These are phyloP conservation scores for Heterobasidion annosum DNA, from an alignment of 1,284 basidiomycete species.

Conservation along the genomic window DNA sequence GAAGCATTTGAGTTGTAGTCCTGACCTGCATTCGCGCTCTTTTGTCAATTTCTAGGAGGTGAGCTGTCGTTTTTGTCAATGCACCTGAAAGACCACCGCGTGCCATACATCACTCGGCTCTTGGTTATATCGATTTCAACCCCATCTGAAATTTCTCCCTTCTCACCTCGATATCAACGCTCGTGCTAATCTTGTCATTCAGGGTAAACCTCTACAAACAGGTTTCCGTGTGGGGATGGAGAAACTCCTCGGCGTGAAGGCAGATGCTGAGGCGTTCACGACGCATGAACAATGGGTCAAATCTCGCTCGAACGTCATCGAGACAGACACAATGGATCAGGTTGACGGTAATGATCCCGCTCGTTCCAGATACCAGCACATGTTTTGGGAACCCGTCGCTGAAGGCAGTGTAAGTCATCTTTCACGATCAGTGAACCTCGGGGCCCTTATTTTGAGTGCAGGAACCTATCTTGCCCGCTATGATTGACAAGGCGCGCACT, in stretches of 20 bases:
- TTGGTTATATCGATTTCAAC: slow-evolving; percentile 13
- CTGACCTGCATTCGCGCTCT: neutral
- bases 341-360: slow-evolving; percentile 45
- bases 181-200: neutral
- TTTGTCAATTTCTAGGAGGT: slow-evolving; percentile 17
- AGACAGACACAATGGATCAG: slow-evolving; percentile 54
- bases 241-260: slow-evolving; percentile 39
- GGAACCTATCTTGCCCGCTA: slow-evolving; percentile 48
- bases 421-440: neutral
- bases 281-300: slow-evolving; percentile 16
- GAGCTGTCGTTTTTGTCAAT: slow-evolving; percentile 13
- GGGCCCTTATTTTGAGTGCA: slow-evolving; percentile 15
- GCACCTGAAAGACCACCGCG: slow-evolving; percentile 35
- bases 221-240: slow-evolving; percentile 70
- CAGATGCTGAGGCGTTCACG: slow-evolving; percentile 10
- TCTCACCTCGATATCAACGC: slow-evolving; percentile 1
- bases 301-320: slow-evolving; percentile 32
- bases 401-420: slow-evolving; percentile 47
- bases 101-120: slow-evolving; percentile 48
- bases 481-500: slow-evolving; percentile 31
- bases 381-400: slow-evolving; percentile 66
- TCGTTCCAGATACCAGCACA: slow-evolving; percentile 56
- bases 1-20: slow-evolving; percentile 3
- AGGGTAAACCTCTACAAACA: slow-evolving; percentile 54
- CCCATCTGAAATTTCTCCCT: slow-evolving; percentile 42